Evolutionary conservation across 2,329 filamentous ascomycete genomes (phyloP), one percentile per base, ranked within the genome.

Genomic region (Amauroascus niger): DNA sequence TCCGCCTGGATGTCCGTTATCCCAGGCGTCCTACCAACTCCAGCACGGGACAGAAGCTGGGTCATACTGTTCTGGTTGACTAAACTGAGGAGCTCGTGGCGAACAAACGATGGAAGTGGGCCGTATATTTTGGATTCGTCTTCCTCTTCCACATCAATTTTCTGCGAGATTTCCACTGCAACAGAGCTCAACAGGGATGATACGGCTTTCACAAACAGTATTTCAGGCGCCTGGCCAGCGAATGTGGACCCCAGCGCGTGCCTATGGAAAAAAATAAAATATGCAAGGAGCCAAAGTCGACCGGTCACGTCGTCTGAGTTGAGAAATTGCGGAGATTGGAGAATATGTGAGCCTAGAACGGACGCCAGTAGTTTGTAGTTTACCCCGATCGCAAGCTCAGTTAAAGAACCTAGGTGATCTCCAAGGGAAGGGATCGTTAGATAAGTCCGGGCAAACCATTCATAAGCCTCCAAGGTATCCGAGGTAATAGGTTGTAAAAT

Each of bases 31-130:
- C 62, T 62, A 26, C 60, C 60, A 39, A 61, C 60, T 32, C 67
- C 64, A 55, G 64, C 71, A 40, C 71, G 71, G 9, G 75, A 72
- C 7, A 87, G 69, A 6, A 85, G 71, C 22, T 76, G 77, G 0
- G 83, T 80, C 52, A 95, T 86, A 37, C 85, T 87, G 41, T 83
- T 78, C 65, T 87, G 81, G 57, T 89, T 83, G 30, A 94, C 81
- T 6, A 95, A 72, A 8, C 83, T 86, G 14, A 79, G 69, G 1
- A 95, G 72, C 60, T 88, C 81, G 0, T 77, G 73, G 45, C 78
- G 77, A 11, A 94, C 69, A 63, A 88, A 86, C 0, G 74, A 61
- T 52, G 67, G 67, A 32, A 74, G 56, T 62, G 61, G 67, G 20
- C 49, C 59, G 30, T 55, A 69, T 64, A 55, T 66, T 59, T 61